These are phyloP conservation scores for Neurospora sp. DNA, from an alignment of 495 filamentous ascomycete genomes.

Conservation along the genomic window DNA sequence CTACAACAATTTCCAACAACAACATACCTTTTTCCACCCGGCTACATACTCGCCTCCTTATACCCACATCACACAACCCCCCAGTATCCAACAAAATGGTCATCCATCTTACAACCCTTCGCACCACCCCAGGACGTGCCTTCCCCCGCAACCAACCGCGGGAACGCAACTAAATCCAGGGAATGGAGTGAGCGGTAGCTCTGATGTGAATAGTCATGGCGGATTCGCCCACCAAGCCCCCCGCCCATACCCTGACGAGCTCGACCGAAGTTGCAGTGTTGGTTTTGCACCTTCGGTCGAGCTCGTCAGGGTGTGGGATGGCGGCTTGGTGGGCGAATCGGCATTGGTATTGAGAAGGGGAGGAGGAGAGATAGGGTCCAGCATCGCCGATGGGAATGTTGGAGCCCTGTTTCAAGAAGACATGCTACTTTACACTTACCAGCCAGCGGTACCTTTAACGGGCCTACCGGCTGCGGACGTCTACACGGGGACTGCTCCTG, in stretches of 20 bases:
- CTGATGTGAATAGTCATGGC: not conserved
- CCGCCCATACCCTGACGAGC: not conserved
- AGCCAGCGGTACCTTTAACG: too few relatives aligned
- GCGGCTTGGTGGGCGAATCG: too few relatives aligned
- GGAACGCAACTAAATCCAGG: not conserved
- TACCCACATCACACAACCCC: not conserved
- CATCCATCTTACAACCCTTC: not conserved
- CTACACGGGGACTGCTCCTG: too few relatives aligned
- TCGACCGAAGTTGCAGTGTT: not conserved
- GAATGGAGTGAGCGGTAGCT: not conserved
- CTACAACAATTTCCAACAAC: not conserved
- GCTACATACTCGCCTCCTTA: too few relatives aligned
- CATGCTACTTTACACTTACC: too few relatives aligned
- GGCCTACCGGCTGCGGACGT: too few relatives aligned
- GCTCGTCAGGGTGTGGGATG: too few relatives aligned
- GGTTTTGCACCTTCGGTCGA: too few relatives aligned
- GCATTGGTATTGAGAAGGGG: not conserved
- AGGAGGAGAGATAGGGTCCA: too few relatives aligned
- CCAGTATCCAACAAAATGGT: not conserved
- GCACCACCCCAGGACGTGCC: not conserved
- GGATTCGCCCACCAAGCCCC: not conserved
- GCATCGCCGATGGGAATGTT: too few relatives aligned
- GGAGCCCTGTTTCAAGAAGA: too few relatives aligned
- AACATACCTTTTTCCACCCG: not conserved
- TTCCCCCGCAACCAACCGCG: not conserved